Evolutionary conservation across 116 monocot genomes (phyloP).

Genomic region (Phalaenopsis hybrid): DNA sequence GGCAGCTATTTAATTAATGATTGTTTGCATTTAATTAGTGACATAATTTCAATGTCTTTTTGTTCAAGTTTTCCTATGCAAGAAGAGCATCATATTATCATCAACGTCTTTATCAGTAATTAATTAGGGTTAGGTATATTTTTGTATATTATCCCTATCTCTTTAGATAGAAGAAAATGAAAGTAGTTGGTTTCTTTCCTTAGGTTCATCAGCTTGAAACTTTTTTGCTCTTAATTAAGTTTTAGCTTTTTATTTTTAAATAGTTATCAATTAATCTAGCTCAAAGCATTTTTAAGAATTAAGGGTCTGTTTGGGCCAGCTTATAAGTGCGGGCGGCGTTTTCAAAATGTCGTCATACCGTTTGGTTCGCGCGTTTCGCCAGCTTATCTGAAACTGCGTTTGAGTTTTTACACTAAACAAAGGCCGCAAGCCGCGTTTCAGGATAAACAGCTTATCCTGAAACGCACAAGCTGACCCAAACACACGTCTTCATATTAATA

Average conservation of each 20-base stretch:
- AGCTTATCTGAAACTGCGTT: too few species aligned
- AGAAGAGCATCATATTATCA: background rate
- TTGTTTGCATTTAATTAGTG: background rate
- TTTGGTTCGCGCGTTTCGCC: too few species aligned
- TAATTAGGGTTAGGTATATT: conserved; percentile 6
- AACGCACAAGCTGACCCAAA: too few species aligned
- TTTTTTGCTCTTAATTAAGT: background rate
- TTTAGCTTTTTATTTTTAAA: background rate
- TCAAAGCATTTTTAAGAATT: too few species aligned
- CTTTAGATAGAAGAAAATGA: background rate
- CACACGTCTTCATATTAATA: too few species aligned
- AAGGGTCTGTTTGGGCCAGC: too few species aligned
- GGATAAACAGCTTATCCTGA: too few species aligned
- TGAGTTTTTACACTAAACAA: too few species aligned
- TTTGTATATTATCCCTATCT: background rate
- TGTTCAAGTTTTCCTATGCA: background rate
- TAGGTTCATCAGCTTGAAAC: background rate
- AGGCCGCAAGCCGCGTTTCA: too few species aligned
- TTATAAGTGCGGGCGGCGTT: too few species aligned
- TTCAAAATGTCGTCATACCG: too few species aligned
- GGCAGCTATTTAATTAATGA: background rate
- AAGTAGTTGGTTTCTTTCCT: background rate
- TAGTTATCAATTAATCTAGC: too few species aligned
- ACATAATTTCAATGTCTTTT: background rate
- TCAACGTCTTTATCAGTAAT: background rate